Base-by-base conservation (phyloP, 371 early-diverging fungal genomes). In the Lichtheimia hyalospora region DNA sequence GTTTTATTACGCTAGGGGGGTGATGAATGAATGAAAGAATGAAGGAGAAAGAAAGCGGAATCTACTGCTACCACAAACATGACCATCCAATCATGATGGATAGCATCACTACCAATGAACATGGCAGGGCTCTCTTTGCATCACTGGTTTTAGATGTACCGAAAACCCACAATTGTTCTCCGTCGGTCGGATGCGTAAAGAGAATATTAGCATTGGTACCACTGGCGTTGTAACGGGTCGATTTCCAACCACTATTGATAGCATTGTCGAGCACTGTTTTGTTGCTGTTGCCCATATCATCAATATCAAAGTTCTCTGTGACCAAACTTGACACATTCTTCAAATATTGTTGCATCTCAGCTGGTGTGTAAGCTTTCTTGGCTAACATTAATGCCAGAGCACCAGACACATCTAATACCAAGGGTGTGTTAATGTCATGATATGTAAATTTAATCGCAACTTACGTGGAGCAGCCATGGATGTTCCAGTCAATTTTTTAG, bases 381-480 rank as follows among this genome's bases (percentile, higher is more conserved):
- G 73, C 65, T 4, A 76, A 65, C 21, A 67, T 61, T n/a, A 77
- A 54, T 1, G 77, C 77, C 75, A 80, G 74, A 3, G 67, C 66
- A 18, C 77, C 80, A 34, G 77, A 66, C n/a, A 80, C 75, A 60
- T 72, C 70, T 74, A 58, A 14, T 54, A 5, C 6, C n/a, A 49
- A 49, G n/a, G n/a, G 24, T 13, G 4, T 14, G 15, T 8, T 44
- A 28, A 48, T 48, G n/a, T 25, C 25, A 25, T 25, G 5, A 34
- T 34, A 10, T 34, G 10, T 34, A 34, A 8, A 34, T 34, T 8
- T n/a, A 42, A 39, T 28, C n/a, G 50, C 16, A 41, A 64, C 71
- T 58, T 77, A 73, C 92, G 90, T 14, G 92, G 92, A 52, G 86
- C 72, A 23, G 92, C 89, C 90, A 92, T 90, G 0, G 89, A 89